Conservation (phyloP, 805 yeast species). For the Suhomyces pyralidae region DNA sequence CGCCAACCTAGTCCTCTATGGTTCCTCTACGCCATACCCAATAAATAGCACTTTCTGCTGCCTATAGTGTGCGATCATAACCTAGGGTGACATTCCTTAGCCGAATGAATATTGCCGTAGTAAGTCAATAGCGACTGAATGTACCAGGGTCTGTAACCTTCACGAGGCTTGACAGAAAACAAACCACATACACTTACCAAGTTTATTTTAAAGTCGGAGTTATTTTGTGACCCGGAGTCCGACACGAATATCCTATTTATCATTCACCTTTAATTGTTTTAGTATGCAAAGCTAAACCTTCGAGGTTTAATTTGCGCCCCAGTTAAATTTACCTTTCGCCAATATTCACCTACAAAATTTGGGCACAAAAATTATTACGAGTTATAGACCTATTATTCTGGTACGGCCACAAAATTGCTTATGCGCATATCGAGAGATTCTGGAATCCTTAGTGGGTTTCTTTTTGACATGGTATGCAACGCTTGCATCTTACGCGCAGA, state of each 20-base stretch:
- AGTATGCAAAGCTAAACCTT: not conserved
- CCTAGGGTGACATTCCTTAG: not conserved
- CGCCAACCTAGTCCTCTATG: not conserved
- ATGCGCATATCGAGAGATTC: constrained; percentile 2
- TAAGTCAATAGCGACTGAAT: not conserved
- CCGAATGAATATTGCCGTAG: not conserved
- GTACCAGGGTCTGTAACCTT: not conserved
- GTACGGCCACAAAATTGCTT: not conserved
- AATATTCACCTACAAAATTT: not conserved
- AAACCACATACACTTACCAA: not conserved
- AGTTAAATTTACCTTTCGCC: no score
- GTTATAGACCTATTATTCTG: not conserved
- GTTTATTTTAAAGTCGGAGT: not conserved
- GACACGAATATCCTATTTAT: not conserved
- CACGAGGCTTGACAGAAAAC: not conserved
- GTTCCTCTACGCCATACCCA: not conserved
- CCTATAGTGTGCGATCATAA: not conserved
- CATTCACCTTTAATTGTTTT: not conserved
- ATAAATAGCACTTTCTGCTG: not conserved
- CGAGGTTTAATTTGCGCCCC: not conserved
- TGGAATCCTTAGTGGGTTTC: constrained; percentile 2
- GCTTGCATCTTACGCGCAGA: not conserved
- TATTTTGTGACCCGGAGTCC: not conserved
- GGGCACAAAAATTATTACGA: not conserved
- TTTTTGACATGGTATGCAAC: not conserved